Evolutionary conservation across 2,329 filamentous ascomycete species (phyloP).

Genomic region (Fusarium buharicum): DNA sequence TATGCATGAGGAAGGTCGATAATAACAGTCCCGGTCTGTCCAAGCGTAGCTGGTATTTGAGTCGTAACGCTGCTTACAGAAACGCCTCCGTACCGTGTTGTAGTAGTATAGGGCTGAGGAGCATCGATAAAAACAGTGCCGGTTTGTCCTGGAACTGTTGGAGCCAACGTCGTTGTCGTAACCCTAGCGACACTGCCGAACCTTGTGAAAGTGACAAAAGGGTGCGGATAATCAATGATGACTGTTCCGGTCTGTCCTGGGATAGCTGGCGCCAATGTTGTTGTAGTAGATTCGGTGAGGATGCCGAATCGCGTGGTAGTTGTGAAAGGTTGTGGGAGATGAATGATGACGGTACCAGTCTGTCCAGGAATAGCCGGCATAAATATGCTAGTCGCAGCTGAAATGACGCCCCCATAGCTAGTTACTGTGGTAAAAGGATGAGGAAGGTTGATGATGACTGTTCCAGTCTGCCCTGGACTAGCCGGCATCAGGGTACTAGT

Average conservation of each 20-base stretch:
- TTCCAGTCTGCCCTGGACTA: background rate
- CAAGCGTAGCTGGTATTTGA: too few species aligned
- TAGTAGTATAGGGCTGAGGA: background rate
- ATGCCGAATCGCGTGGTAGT: conserved; percentile 1
- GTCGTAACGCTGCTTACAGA: too few species aligned
- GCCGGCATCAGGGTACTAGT: background rate
- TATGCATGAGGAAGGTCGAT: too few species aligned
- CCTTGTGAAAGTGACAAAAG: background rate
- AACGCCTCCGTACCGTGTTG: too few species aligned
- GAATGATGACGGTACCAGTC: background rate
- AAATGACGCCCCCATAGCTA: background rate
- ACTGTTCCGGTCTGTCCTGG: conserved; percentile 4
- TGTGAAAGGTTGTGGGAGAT: conserved; percentile 4
- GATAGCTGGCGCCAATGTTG: background rate
- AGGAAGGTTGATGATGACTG: background rate
- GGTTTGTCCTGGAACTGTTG: background rate
- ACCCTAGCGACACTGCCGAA: background rate
- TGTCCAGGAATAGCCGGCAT: background rate
- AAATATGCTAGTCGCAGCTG: background rate
- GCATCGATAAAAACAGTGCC: background rate
- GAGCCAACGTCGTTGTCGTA: background rate
- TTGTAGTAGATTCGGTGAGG: background rate
- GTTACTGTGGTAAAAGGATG: background rate
- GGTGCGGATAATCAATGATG: background rate
- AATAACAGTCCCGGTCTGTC: too few species aligned